Evolutionary conservation across 345 rosid species (phyloP).

Genomic region (Durio zibethinus): DNA sequence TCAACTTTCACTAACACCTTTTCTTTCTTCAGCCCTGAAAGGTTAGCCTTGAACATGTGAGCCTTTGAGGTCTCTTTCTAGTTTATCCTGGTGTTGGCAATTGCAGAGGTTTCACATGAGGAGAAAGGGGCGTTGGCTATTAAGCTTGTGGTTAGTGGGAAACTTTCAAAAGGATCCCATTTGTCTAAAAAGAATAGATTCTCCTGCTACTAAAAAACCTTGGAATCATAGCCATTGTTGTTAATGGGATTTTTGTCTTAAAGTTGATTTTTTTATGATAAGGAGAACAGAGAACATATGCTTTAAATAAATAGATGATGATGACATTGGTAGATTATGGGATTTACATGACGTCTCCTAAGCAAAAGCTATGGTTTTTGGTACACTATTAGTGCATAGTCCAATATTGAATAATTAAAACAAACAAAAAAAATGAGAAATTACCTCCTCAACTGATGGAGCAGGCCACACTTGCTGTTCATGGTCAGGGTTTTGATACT

Average conservation of each 20-base stretch:
- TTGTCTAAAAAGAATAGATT: neutral
- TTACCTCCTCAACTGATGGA: conserved; percentile 81
- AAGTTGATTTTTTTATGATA: neutral
- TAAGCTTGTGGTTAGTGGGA: no score
- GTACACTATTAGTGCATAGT: no score
- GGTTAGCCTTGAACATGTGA: neutral
- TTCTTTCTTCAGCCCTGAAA: no score
- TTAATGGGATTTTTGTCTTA: no score
- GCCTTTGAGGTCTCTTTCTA: neutral
- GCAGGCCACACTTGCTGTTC: conserved; percentile 79
- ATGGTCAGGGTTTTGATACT: conserved; percentile 77
- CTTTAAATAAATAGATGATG: neutral
- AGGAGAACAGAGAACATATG: neutral
- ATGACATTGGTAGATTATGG: neutral
- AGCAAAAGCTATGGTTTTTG: neutral
- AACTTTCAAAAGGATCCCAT: neutral
- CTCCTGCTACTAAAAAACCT: neutral
- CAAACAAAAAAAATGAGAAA: neutral
- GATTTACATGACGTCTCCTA: neutral
- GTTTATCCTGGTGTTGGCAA: neutral
- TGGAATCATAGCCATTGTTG: neutral
- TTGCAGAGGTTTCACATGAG: neutral
- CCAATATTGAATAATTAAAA: conserved; percentile 7
- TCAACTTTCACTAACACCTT: neutral
- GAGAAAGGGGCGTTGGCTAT: no score